phyloP scores from a whole-genome alignment of 2,329 filamentous ascomycete genomes.

The Acrocalymma vagum region DNA sequence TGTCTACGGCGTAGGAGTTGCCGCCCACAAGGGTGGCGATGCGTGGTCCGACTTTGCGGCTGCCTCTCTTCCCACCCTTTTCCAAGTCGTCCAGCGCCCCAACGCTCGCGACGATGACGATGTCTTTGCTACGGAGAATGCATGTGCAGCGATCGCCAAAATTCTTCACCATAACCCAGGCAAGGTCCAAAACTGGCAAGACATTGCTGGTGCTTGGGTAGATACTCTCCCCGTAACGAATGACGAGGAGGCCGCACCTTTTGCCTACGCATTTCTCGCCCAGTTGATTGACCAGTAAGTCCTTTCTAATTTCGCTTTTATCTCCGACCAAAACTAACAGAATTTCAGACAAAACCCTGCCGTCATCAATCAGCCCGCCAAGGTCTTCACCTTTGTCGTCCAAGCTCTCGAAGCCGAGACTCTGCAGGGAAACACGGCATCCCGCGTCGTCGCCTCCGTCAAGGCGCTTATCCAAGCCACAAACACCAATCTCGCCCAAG shows the following conservation, averaged over 20 bases:
- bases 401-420: constrained; percentile 92
- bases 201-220: constrained; percentile 85
- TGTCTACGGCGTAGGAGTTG: constrained; percentile 94
- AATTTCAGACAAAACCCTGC: constrained; percentile 79
- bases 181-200: constrained; percentile 78
- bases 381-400: constrained; percentile 84
- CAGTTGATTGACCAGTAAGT: constrained; percentile 95
- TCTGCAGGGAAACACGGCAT: constrained; percentile 83
- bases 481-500: constrained; percentile 76
- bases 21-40: constrained; percentile 88
- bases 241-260: constrained; percentile 96
- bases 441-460: constrained; percentile 77
- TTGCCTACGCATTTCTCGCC: constrained; percentile 90
- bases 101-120: constrained; percentile 91
- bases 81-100: constrained; percentile 82
- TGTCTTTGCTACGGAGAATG: constrained; percentile 96
- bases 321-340: constrained; percentile 5
- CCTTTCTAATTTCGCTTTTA: background rate
- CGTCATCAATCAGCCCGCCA: constrained; percentile 78
- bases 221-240: constrained; percentile 90
- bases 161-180: constrained; percentile 88
- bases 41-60: constrained; percentile 89
- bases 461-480: constrained; percentile 80
- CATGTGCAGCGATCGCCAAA: constrained; percentile 95
- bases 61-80: constrained; percentile 79